A percentile compares a stretch with the other conserved stretches of the same genome.
Evolutionary conservation across 768 basidiomycete species (phyloP).

Genomic region (Serendipita indica): DNA sequence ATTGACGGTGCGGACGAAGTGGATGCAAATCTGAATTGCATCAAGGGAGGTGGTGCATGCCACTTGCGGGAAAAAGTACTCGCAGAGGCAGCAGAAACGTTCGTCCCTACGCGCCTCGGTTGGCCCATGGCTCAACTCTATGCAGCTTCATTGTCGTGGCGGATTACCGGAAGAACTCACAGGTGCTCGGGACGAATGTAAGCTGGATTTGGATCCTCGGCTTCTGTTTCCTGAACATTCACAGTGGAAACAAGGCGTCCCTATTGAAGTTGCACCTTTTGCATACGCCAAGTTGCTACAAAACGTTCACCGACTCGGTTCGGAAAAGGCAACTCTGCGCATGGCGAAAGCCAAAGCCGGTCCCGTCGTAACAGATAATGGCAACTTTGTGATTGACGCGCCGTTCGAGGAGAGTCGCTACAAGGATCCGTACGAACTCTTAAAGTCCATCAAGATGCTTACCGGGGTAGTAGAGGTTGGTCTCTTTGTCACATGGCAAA

Average conservation of each 20-base stretch:
- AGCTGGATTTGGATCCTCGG: constrained; percentile 20
- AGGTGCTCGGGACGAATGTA: constrained; percentile 68
- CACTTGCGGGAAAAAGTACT: constrained; percentile 95
- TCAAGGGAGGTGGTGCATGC: constrained; percentile 96
- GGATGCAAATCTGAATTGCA: constrained; percentile 71
- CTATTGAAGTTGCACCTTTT: constrained; percentile 93
- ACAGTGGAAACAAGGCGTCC: constrained; percentile 78
- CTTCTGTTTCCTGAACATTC: constrained; percentile 11
- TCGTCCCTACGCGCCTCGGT: constrained; percentile 17
- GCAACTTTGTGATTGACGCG: constrained; percentile 95
- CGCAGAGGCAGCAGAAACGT: constrained; percentile 88
- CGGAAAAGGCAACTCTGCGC: constrained; percentile 59
- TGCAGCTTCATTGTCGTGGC: constrained; percentile 77
- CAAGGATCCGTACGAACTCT: constrained; percentile 51
- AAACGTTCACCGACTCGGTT: constrained; percentile 39
- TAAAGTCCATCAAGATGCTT: constrained; percentile 75
- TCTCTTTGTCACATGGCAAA: constrained; percentile 80
- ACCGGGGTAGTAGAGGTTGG: constrained; percentile 99
- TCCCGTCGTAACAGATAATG: constrained; percentile 92
- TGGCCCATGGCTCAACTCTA: not conserved
- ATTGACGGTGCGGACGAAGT: constrained; percentile 97
- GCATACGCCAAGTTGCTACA: constrained; percentile 81
- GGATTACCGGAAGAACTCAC: constrained; percentile 87
- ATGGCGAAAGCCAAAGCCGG: constrained; percentile 88
- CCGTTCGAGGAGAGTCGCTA: constrained; percentile 64